Evolutionary conservation across 352 stramenopile genomes (phyloP).

Genomic region (Thalassiosira ordinaria): DNA sequence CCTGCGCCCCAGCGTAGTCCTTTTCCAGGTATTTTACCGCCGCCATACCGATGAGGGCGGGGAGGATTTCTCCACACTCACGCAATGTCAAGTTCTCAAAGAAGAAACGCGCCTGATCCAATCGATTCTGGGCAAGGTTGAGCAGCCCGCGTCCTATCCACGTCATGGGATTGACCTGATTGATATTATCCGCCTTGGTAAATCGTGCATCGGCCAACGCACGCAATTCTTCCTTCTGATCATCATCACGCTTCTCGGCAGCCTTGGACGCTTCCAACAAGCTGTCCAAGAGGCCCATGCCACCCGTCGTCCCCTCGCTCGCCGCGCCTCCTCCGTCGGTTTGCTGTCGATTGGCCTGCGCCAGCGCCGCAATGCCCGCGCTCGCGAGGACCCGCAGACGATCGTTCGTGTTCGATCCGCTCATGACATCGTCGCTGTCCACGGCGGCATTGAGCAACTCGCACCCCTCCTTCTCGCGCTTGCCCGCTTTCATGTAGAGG

Average conservation of each 20-base stretch:
- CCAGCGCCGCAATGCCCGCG: constrained; percentile 76
- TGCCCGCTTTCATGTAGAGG: constrained; percentile 68
- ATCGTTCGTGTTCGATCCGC: constrained; percentile 53
- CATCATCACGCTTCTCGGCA: constrained; percentile 15
- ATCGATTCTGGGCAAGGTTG: constrained; percentile 56
- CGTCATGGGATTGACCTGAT: constrained; percentile 81
- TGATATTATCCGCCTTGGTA: constrained; percentile 68
- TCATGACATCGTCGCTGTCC: constrained; percentile 51
- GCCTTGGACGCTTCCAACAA: constrained; percentile 19
- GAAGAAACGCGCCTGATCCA: constrained; percentile 82
- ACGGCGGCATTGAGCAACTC: constrained; percentile 66
- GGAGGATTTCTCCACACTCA: constrained; percentile 74
- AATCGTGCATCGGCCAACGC: constrained; percentile 73
- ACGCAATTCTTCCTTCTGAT: constrained; percentile 61
- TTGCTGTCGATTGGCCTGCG: constrained; percentile 43
- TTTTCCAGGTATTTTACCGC: constrained; percentile 72
- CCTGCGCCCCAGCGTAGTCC: constrained; percentile 88
- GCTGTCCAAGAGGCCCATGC: background rate
- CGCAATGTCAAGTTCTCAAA: constrained; percentile 79
- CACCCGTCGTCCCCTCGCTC: background rate
- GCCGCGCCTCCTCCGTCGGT: constrained; percentile 2
- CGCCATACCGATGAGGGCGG: constrained; percentile 81
- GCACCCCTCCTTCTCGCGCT: constrained; percentile 57
- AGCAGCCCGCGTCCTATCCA: constrained; percentile 83
- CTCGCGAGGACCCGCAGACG: constrained; percentile 62